Evolutionary conservation across 305 asterid genomes (phyloP), one percentile per base, ranked within the genome.

Genomic region (Euphrasia arctica): DNA sequence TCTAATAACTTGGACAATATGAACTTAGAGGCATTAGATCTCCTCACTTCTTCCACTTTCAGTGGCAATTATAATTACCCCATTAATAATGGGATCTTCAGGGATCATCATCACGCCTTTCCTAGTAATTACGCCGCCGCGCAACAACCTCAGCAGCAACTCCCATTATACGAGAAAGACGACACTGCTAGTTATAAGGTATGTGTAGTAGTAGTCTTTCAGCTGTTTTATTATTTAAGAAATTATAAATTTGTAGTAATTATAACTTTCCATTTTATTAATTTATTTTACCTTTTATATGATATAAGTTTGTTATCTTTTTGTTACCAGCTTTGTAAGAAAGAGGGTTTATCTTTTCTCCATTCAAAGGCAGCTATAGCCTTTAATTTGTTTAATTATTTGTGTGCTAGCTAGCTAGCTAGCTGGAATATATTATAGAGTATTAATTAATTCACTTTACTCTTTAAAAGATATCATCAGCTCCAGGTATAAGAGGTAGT

Each of bases 1-100:
- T 39, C 43, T 18, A 18, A n/a, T 36, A 36, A 39, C 43, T 39
- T 39, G 43, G 86, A 79, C 48, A n/a, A n/a, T n/a, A 75, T 83
- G 87, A 85, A 83, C 50, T 70, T 84, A 58, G 82, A 82, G 65
- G 86, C 90, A 0, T 54, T 88, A 59, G 95, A 91, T 91, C 91
- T 88, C 45, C 70, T 84, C 15, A 77, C 83, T 47, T 78, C 95
- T 31, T 70, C 90, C 28, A 76, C 84, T 75, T 75, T 79, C 58
- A 64, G 69, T 55, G 93, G 80, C 32, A 70, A 66, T 7, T 41
- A 75, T 36, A 47, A 12, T 12, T 13, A 47, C 5, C 81, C 74
- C 25, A 62, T 72, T 18, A 18, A n/a, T 11, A n/a, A 18, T 18
- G 58, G 34, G 58, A 22, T 52, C 12, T 52, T 22, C 32, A 52